Evolutionary conservation across 257 asterid species (phyloP).

Genomic region (Petunia secreta): DNA sequence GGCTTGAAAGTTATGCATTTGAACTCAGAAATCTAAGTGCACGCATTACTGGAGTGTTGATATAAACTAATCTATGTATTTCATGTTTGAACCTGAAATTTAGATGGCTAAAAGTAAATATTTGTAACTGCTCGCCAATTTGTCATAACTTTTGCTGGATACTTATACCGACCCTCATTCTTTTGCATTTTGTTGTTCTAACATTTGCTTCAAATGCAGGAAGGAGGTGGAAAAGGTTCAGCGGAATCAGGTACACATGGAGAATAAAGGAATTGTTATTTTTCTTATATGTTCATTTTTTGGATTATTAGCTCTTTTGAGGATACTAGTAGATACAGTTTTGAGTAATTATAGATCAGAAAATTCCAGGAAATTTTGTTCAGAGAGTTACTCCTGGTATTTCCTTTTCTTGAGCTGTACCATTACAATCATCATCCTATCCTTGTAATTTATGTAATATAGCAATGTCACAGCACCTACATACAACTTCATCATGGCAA

Average conservation of each 20-base stretch:
- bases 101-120: conserved; percentile 1
- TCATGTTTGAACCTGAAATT: not conserved
- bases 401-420: conserved; percentile 60
- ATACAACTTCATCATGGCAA: not conserved
- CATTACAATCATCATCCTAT: conserved; percentile 50
- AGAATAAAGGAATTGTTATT: conserved; percentile 75
- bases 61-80: not conserved
- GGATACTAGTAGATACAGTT: conserved; percentile 51
- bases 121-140: not conserved
- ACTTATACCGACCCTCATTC: not conserved
- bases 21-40: not conserved
- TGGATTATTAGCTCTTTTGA: conserved; percentile 54
- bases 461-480: not conserved
- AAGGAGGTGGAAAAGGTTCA: conserved; percentile 62
- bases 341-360: conserved; percentile 42
- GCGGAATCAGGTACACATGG: conserved; percentile 71
- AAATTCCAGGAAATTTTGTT: conserved; percentile 70
- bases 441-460: conserved; percentile 48
- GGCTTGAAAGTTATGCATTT: not conserved
- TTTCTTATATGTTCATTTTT: conserved; percentile 62
- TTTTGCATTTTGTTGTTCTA: not conserved
- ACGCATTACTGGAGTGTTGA: conserved; percentile 1
- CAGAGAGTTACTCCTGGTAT: conserved; percentile 70
- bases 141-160: not conserved
- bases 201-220: conserved; percentile 48